Conservation (phyloP, 2,329 filamentous ascomycete genomes). For the Parasarocladium wereldwijsianum region DNA sequence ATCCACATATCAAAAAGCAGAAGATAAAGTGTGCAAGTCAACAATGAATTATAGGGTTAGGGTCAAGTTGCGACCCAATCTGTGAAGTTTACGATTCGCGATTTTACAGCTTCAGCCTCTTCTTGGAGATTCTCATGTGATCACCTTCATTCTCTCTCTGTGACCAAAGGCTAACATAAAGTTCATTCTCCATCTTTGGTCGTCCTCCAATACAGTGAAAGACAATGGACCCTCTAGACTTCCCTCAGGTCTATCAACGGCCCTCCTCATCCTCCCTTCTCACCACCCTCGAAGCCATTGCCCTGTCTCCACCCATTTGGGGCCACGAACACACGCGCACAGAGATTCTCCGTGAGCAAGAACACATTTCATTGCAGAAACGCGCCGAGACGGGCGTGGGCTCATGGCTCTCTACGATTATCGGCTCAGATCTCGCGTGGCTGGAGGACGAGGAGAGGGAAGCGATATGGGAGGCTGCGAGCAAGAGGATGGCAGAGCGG, state of each 20-base stretch:
- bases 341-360: constrained; percentile 25
- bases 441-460: constrained; percentile 54
- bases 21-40: no score
- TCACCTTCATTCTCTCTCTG: no score
- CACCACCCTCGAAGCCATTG: constrained; percentile 49
- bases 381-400: constrained; percentile 41
- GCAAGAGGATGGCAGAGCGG: constrained; percentile 66
- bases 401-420: constrained; percentile 53
- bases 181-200: no score
- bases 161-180: no score
- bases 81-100: no score
- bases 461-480: constrained; percentile 62
- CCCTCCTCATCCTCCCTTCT: constrained; percentile 53
- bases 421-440: constrained; percentile 55
- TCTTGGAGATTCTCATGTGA: no score
- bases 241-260: constrained; percentile 71
- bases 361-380: constrained; percentile 23
- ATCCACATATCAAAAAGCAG: no score
- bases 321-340: constrained; percentile 28
- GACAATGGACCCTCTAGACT: constrained; percentile 34
- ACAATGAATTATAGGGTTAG: no score
- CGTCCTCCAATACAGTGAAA: no score
- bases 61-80: no score
- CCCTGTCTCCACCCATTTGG: constrained; percentile 56
- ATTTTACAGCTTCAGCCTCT: no score